Percentiles rank a stretch among this genome's conserved stretches.
phyloP scores from a whole-genome alignment of 148 eudicot species.

The Rhododendron vialii region DNA sequence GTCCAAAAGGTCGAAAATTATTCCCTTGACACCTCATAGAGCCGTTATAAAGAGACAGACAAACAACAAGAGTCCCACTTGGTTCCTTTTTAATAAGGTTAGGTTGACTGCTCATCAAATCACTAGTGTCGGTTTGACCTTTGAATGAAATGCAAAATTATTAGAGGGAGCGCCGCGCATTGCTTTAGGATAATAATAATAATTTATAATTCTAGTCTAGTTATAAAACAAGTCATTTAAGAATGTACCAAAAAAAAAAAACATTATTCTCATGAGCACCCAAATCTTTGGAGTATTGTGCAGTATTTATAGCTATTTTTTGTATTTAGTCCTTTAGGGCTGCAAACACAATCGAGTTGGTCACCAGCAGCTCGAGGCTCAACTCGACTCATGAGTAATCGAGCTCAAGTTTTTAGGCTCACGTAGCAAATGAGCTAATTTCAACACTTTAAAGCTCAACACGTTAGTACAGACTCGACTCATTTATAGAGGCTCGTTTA shows the following conservation, averaged over 20 bases:
- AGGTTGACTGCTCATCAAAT: background rate
- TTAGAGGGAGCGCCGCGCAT: background rate
- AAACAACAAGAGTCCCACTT: background rate
- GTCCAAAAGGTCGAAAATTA: background rate
- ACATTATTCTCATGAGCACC: background rate
- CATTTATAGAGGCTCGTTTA: no score
- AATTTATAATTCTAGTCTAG: no score
- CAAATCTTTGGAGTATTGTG: background rate
- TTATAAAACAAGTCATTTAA: background rate
- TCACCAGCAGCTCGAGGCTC: no score
- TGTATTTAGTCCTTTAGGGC: no score
- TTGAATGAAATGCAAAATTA: no score
- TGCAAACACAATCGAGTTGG: no score
- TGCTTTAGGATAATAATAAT: background rate
- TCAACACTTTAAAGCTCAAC: no score
- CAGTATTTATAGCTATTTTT: background rate
- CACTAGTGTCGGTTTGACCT: background rate
- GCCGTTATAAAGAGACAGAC: constrained; percentile 6
- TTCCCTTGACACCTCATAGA: constrained; percentile 7
- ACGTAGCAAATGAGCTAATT: no score
- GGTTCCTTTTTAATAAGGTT: background rate
- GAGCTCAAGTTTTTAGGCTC: no score
- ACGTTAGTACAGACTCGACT: no score
- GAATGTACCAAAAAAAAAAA: no score
- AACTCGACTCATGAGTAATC: no score